These are phyloP conservation scores for Capsicum rhomboideum DNA, from an alignment of 257 asterid genomes.

Conservation along the genomic window DNA sequence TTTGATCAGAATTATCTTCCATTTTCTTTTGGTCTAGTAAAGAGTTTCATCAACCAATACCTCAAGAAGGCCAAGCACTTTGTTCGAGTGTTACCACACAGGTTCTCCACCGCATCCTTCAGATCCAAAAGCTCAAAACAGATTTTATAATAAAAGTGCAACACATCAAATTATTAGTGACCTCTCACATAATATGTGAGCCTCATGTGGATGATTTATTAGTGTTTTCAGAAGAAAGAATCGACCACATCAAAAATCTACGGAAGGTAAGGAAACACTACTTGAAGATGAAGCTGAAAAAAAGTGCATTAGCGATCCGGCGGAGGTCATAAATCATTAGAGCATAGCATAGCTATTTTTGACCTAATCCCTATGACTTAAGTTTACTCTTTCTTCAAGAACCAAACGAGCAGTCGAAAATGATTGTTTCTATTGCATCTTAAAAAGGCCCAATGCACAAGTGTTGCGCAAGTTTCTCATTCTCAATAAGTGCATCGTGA, in stretches of 20 bases:
- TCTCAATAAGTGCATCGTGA: too few relatives aligned
- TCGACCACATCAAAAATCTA: background rate
- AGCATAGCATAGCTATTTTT: background rate
- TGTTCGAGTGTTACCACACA: slow-evolving; percentile 76
- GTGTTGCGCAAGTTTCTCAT: too few relatives aligned
- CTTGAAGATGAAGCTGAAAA: background rate
- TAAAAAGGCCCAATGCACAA: too few relatives aligned
- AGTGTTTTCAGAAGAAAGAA: background rate
- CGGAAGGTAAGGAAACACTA: background rate
- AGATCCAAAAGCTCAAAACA: slow-evolving; percentile 98
- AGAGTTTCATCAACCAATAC: slow-evolving; percentile 23
- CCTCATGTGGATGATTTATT: background rate
- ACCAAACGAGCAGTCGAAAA: background rate
- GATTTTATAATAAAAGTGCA: slow-evolving; percentile 43
- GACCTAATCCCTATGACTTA: background rate
- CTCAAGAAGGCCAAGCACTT: slow-evolving; percentile 88
- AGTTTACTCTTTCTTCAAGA: background rate
- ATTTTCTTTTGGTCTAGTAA: background rate
- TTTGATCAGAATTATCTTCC: too few relatives aligned
- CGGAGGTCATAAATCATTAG: background rate
- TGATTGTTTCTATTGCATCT: too few relatives aligned
- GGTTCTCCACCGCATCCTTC: slow-evolving; percentile 94
- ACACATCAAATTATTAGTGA: background rate
- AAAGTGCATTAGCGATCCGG: background rate
- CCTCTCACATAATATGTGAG: background rate